Conservation (phyloP, 2,329 filamentous ascomycete genomes). For the Bretziella fagacearum region DNA sequence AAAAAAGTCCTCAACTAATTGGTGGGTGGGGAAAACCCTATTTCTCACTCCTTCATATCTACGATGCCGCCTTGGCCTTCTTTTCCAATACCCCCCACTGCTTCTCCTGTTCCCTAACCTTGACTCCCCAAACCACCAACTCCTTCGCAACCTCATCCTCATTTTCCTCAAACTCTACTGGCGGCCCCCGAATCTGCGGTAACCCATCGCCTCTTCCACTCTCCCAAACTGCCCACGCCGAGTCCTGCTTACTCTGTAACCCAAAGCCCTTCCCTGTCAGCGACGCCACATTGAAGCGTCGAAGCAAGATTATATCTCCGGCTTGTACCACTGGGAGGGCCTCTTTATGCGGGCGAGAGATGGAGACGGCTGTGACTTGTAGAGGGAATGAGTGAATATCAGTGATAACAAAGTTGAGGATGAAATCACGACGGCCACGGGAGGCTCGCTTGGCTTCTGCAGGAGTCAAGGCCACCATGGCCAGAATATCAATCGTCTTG, state of each 20-base stretch:
- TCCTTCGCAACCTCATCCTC: constrained; percentile 23
- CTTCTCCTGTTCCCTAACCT: constrained; percentile 5
- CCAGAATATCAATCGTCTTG: constrained; percentile 34
- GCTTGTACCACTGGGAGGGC: constrained; percentile 36
- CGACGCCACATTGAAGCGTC: constrained; percentile 36
- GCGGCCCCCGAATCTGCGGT: constrained; percentile 41
- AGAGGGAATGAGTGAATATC: constrained; percentile 37
- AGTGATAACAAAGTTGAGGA: constrained; percentile 39
- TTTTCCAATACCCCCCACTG: constrained; percentile 12
- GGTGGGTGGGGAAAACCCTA: not conserved
- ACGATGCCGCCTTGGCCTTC: constrained; percentile 7
- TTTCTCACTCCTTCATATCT: not conserved
- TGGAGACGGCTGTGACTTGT: constrained; percentile 34
- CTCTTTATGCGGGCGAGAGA: constrained; percentile 42
- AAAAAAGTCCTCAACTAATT: not conserved
- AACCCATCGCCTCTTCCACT: constrained; percentile 17
- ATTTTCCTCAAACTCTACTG: constrained; percentile 35
- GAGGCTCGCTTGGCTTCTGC: constrained; percentile 37
- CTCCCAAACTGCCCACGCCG: constrained; percentile 47
- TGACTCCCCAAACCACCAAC: constrained; percentile 4
- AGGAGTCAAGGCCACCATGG: constrained; percentile 34
- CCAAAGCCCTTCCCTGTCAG: constrained; percentile 39
- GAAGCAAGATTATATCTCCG: constrained; percentile 42
- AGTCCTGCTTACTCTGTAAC: constrained; percentile 35
- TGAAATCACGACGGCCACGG: constrained; percentile 40